These are phyloP conservation scores for Vicia faba DNA, from an alignment of 306 rosid species.

Conservation along the genomic window DNA sequence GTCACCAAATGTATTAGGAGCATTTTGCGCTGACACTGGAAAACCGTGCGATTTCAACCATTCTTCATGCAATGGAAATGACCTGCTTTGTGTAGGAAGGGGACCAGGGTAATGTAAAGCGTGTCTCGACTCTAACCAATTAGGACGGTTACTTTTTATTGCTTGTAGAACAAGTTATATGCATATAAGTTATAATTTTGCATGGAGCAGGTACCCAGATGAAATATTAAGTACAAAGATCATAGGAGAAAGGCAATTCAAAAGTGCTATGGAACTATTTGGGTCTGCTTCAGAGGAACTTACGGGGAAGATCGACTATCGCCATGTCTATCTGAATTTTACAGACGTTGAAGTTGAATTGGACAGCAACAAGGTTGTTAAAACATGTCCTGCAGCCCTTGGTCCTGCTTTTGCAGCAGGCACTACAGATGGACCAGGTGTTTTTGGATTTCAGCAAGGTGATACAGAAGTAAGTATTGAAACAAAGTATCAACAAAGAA, in stretches of 20 bases:
- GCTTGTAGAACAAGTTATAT: neutral
- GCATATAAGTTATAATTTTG: constrained; percentile 18
- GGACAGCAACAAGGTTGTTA: constrained; percentile 49
- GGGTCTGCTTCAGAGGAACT: constrained; percentile 57
- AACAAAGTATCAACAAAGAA: no score
- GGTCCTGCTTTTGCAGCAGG: constrained; percentile 98
- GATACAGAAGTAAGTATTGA: constrained; percentile 74
- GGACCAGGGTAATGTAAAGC: constrained; percentile 79
- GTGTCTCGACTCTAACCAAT: no score
- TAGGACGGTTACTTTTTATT: no score
- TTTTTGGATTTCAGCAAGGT: constrained; percentile 82
- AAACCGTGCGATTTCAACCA: constrained; percentile 72
- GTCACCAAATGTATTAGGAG: constrained; percentile 79
- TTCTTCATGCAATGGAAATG: constrained; percentile 79
- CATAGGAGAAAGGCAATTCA: constrained; percentile 76
- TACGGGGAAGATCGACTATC: constrained; percentile 60
- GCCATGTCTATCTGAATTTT: constrained; percentile 68
- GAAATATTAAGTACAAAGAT: constrained; percentile 77
- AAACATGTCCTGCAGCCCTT: constrained; percentile 83
- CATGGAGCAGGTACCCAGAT: constrained; percentile 64
- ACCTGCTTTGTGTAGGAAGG: constrained; percentile 68
- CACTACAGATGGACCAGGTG: constrained; percentile 89
- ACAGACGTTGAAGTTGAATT: constrained; percentile 65
- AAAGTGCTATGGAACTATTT: constrained; percentile 57
- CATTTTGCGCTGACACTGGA: constrained; percentile 73